Percentiles rank a stretch among this genome's conserved stretches.
These are phyloP conservation scores for Eucalyptus cloeziana DNA, from an alignment of 345 rosid genomes.

Conservation along the genomic window DNA sequence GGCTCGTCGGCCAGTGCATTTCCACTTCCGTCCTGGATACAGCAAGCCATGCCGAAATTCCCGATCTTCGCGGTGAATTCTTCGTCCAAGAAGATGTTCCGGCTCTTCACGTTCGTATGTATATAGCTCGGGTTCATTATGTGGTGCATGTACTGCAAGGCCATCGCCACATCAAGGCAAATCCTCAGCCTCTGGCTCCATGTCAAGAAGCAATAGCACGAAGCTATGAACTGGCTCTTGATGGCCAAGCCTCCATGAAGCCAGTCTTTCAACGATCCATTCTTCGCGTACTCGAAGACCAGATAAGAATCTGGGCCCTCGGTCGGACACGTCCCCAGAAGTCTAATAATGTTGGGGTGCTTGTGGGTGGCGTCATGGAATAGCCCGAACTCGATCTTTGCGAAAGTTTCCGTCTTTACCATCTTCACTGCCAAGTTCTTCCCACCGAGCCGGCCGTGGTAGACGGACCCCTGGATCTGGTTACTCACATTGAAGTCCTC, in stretches of 20 bases:
- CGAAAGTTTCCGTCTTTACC: constrained; percentile 9
- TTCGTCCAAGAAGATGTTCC: constrained; percentile 75
- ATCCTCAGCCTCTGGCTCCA: constrained; percentile 87
- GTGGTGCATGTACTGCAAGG: constrained; percentile 81
- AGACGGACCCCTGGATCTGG: constrained; percentile 67
- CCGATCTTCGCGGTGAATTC: constrained; percentile 84
- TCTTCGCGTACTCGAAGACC: constrained; percentile 74
- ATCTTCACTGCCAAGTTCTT: constrained; percentile 67
- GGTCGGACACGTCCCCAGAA: constrained; percentile 55
- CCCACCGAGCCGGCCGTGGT: constrained; percentile 72
- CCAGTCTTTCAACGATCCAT: constrained; percentile 90
- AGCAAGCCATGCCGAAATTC: constrained; percentile 58
- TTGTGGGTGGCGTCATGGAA: constrained; percentile 46
- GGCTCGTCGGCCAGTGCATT: background rate
- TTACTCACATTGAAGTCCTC: constrained; percentile 65
- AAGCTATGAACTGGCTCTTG: constrained; percentile 86
- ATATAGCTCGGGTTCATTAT: constrained; percentile 63
- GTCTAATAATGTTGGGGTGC: constrained; percentile 66
- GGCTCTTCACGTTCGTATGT: constrained; percentile 58
- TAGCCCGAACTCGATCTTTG: constrained; percentile 35
- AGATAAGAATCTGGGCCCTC: constrained; percentile 33
- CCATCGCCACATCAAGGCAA: constrained; percentile 77
- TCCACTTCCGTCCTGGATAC: constrained; percentile 16
- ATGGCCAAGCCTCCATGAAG: constrained; percentile 83
- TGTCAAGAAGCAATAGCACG: constrained; percentile 80